Percentiles rank a stretch among this genome's conserved stretches.
Evolutionary conservation across 179 eudicot species (phyloP).

Genomic region (Spergularia azorica): DNA sequence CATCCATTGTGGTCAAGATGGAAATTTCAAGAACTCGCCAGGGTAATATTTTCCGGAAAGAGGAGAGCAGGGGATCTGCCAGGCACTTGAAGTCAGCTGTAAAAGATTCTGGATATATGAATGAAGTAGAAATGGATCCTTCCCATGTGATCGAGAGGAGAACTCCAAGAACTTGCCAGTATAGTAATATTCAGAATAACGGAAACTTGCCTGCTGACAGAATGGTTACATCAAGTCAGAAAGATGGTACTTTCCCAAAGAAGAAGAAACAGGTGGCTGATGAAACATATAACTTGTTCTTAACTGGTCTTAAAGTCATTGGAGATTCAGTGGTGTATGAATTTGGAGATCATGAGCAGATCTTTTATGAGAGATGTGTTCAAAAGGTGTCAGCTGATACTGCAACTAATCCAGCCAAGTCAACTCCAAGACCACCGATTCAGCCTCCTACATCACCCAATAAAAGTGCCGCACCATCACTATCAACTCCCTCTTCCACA

Average conservation of each 20-base stretch:
- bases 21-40: neutral
- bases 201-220: neutral
- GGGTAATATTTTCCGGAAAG: neutral
- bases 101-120: neutral
- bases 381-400: constrained; percentile 5
- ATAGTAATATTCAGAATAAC: constrained; percentile 10
- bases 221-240: neutral
- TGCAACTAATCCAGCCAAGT: constrained; percentile 5
- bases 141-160: constrained; percentile 1
- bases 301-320: neutral
- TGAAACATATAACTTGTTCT: constrained; percentile 12
- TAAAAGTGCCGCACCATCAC: neutral
- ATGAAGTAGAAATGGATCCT: neutral
- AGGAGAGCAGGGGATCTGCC: neutral
- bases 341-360: constrained; percentile 19
- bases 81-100: neutral
- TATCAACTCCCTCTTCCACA: neutral
- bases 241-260: neutral
- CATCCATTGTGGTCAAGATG: neutral
- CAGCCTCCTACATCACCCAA: neutral
- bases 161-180: neutral
- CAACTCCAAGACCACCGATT: neutral
- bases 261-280: constrained; percentile 10
- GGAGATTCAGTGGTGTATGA: constrained; percentile 20
- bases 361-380: constrained; percentile 14